Evolutionary conservation across 306 rosid species (phyloP), one percentile per base, ranked within the genome.

Genomic region (Coriaria nepalensis): DNA sequence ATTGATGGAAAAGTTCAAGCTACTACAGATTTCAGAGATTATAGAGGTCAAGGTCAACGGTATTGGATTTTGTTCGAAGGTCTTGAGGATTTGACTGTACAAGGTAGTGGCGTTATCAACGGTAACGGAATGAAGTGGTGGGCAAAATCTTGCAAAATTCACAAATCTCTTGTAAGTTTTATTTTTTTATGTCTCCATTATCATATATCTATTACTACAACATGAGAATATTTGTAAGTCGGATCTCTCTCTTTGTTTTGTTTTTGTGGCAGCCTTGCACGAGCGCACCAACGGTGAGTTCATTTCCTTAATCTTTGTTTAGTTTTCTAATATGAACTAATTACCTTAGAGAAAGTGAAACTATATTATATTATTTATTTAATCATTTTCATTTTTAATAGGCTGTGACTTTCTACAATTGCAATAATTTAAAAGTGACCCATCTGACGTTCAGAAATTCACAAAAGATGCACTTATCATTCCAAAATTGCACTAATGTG

Each of bases 101-200:
- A 74, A 67, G 93, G 95, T 45, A 76, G 73, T 10, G 93, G 95
- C 33, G 67, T 60, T 34, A 56, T 87, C 75, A 13, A 87, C 60
- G 94, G 96, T 15, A 87, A 83, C 59, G 96, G 96, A 6, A 73
- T 35, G 58, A 75, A n/a, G 40, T 87, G 94, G 96, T 87, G 96
- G 96, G 10, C 10, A 6, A 78, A 61, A 13, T 87, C 96, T 65
- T 83, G 96, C 79, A 87, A 87, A 76, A 51, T 65, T 45, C 53
- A 87, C 56, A 5, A 71, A 52, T 46, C 9, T n/a, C 75, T 59
- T 41, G 96, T 87, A 59, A 62, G 78, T 48, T 8, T 11, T 36
- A 9, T 41, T 13, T 33, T 36, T 43, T 57, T 39, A 11, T n/a
- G n/a, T n/a, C n/a, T n/a, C n/a, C n/a, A n/a, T n/a, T n/a, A n/a